These are phyloP conservation scores for Truncatella angustata DNA, from an alignment of 2,329 filamentous ascomycete genomes.

Conservation along the genomic window DNA sequence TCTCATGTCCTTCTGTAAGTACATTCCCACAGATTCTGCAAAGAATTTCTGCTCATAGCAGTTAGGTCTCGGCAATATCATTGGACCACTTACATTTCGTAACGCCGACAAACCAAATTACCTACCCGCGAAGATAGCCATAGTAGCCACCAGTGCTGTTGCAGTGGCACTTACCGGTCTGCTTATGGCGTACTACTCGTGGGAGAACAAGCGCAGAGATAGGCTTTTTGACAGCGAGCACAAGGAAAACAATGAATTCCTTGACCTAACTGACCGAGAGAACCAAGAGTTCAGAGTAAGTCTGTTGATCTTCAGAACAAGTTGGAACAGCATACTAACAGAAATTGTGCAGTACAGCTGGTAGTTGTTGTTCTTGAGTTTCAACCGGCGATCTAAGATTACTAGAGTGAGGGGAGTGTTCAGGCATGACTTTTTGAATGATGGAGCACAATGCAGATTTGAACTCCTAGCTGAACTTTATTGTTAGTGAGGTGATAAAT, in stretches of 20 bases:
- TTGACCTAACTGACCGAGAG: conserved; percentile 29
- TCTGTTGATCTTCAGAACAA: neutral
- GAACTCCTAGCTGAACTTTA: too few species aligned
- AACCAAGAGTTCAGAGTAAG: conserved; percentile 24
- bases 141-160: conserved; percentile 39
- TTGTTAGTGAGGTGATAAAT: too few species aligned
- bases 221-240: conserved; percentile 16
- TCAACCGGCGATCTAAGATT: too few species aligned
- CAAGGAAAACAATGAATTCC: conserved; percentile 26
- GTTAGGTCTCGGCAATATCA: conserved; percentile 36
- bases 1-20: conserved; percentile 34
- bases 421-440: too few species aligned
- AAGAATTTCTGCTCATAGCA: neutral
- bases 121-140: conserved; percentile 40
- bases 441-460: too few species aligned
- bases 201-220: conserved; percentile 40
- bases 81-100: conserved; percentile 37
- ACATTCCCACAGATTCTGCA: neutral
- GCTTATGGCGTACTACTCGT: conserved; percentile 49
- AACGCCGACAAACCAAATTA: conserved; percentile 33
- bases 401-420: too few species aligned
- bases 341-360: neutral
- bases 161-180: conserved; percentile 39
- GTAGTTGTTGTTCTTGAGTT: neutral
- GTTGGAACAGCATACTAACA: neutral